Conservation (phyloP, 148 eudicot genomes). For the Talinum fruticosum region DNA sequence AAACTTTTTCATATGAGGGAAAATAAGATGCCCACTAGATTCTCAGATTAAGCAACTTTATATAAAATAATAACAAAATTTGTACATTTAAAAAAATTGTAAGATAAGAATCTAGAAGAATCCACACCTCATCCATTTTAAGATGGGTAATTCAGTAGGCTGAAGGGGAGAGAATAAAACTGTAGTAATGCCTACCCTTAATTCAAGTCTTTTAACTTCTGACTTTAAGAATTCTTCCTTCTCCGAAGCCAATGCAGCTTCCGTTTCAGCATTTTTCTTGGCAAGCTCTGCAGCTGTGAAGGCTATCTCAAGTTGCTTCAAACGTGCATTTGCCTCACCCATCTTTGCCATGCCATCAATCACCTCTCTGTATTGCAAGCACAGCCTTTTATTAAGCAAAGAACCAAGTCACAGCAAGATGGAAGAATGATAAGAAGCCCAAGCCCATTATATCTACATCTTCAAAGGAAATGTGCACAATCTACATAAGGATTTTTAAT, state of each 20-base stretch:
- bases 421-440: not conserved
- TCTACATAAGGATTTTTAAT: not conserved
- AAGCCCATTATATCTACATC: not conserved
- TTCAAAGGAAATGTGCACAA: slow-evolving; percentile 1
- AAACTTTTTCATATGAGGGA: not conserved
- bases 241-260: slow-evolving; percentile 56
- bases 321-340: slow-evolving; percentile 61
- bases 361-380: slow-evolving; percentile 60
- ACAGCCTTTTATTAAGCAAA: not conserved
- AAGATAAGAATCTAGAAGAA: not conserved
- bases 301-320: slow-evolving; percentile 69
- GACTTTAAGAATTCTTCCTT: slow-evolving; percentile 47
- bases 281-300: slow-evolving; percentile 59
- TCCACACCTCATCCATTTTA: not conserved
- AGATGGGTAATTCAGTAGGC: not conserved
- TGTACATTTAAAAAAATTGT: not conserved
- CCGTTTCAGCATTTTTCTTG: slow-evolving; percentile 71
- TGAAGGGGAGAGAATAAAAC: not conserved
- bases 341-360: slow-evolving; percentile 70
- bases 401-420: not conserved
- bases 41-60: too few relatives aligned
- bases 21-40: not conserved
- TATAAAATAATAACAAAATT: too few relatives aligned
- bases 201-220: slow-evolving; percentile 61
- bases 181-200: slow-evolving; percentile 46